Evolutionary conservation across 2,329 filamentous ascomycete species (phyloP).

Genomic region (Neurospora crassa): DNA sequence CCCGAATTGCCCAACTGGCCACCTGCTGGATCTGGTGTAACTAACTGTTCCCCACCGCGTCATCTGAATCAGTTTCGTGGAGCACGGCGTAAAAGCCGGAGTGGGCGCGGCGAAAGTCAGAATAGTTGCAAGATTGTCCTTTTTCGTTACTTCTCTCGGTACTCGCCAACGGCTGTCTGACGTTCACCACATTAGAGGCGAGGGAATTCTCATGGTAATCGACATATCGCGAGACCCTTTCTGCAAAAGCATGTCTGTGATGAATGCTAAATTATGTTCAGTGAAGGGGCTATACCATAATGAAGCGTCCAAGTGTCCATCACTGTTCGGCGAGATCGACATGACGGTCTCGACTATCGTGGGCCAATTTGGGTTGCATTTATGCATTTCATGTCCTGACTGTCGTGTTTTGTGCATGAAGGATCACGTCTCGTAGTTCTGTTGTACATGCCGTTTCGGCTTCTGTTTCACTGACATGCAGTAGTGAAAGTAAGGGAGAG

Average conservation of each 20-base stretch:
- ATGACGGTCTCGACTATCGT: not conserved
- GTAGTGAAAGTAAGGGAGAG: not conserved
- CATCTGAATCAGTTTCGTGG: not conserved
- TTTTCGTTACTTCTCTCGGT: not conserved
- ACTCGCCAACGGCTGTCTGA: not conserved
- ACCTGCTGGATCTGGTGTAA: slow-evolving; percentile 11
- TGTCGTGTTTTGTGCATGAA: not conserved
- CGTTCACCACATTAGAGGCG: not conserved
- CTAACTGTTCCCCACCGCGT: not conserved
- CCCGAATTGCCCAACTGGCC: not conserved
- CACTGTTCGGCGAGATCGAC: not conserved
- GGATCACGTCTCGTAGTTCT: not conserved
- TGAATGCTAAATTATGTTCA: not conserved
- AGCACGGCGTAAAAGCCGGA: not conserved
- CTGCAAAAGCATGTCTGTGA: not conserved
- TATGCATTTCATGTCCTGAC: not conserved
- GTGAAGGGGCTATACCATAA: not conserved
- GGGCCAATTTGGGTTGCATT: not conserved
- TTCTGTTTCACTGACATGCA: not conserved
- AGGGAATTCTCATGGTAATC: not conserved
- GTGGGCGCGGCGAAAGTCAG: not conserved
- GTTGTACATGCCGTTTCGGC: not conserved
- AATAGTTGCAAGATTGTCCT: not conserved
- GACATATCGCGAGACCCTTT: not conserved
- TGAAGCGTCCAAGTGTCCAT: not conserved